Percentiles rank a stretch among this genome's conserved stretches.
phyloP scores from a whole-genome alignment of 345 rosid species.

The Gossypioides kirkii region DNA sequence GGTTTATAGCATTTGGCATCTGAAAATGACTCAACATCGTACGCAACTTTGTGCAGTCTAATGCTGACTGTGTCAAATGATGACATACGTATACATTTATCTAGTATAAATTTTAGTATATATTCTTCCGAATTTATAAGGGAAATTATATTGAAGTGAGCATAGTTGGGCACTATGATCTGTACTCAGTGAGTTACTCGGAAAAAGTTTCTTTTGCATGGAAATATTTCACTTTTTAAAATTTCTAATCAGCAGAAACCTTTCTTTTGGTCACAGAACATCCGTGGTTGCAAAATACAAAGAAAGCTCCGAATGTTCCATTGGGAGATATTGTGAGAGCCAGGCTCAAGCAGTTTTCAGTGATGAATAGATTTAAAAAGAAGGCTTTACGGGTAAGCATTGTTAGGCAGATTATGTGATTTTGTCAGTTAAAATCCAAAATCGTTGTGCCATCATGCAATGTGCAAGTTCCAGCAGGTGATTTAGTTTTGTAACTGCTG shows the following conservation, averaged over 20 bases:
- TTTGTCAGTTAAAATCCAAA: slow-evolving; percentile 6
- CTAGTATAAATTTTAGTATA: not conserved
- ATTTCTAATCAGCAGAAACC: not conserved
- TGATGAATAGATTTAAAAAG: slow-evolving; percentile 97
- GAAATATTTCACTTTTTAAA: too few relatives aligned
- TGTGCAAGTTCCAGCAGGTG: not conserved
- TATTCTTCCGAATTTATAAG: not conserved
- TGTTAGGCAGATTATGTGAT: slow-evolving; percentile 10
- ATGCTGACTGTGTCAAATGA: too few relatives aligned
- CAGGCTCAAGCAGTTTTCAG: slow-evolving; percentile 85
- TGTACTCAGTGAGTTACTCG: not conserved
- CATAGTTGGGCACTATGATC: not conserved
- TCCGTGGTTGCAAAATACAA: slow-evolving; percentile 87
- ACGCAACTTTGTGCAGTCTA: not conserved
- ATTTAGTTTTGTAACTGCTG: slow-evolving; percentile 22
- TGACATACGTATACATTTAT: not conserved
- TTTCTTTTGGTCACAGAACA: slow-evolving; percentile 45
- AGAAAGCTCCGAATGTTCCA: slow-evolving; percentile 96
- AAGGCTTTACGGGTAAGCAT: slow-evolving; percentile 74
- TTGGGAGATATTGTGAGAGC: slow-evolving; percentile 93
- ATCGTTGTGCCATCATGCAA: not conserved
- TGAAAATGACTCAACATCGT: not conserved
- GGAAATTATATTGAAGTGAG: not conserved
- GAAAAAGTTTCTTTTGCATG: not conserved
- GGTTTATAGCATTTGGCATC: not conserved